Conservation (phyloP, 2,329 filamentous ascomycete genomes). For the Exophiala sp. region DNA sequence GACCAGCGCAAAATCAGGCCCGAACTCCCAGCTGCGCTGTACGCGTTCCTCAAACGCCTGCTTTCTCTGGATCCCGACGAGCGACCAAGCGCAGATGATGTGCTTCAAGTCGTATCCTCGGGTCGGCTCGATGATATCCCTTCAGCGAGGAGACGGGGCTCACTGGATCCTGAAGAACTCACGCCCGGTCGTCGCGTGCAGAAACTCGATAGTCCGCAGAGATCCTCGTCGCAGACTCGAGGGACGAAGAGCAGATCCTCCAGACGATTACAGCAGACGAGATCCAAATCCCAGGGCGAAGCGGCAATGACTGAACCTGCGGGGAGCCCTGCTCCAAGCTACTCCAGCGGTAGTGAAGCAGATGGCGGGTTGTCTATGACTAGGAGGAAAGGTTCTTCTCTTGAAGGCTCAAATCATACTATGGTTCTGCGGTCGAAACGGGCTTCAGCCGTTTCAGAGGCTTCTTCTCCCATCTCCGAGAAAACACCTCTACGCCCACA, state of each 20-base stretch:
- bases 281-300: neutral
- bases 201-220: slow-evolving; percentile 23
- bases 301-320: neutral
- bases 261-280: slow-evolving; percentile 5
- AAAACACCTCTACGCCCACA: slow-evolving; percentile 18
- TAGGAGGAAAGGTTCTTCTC: neutral
- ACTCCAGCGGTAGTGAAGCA: slow-evolving; percentile 11
- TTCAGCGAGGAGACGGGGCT: slow-evolving; percentile 14
- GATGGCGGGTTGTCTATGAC: slow-evolving; percentile 2
- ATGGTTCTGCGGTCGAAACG: slow-evolving; percentile 15
- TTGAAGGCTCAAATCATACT: slow-evolving; percentile 4
- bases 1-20: slow-evolving; percentile 67
- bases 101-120: slow-evolving; percentile 69
- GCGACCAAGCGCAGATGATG: slow-evolving; percentile 78
- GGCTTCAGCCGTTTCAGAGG: slow-evolving; percentile 4
- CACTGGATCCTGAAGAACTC: slow-evolving; percentile 26
- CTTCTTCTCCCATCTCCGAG: slow-evolving; percentile 6
- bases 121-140: slow-evolving; percentile 39
- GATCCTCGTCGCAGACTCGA: slow-evolving; percentile 17
- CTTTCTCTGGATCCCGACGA: slow-evolving; percentile 70
- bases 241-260: slow-evolving; percentile 1
- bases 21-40: slow-evolving; percentile 80
- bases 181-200: slow-evolving; percentile 24
- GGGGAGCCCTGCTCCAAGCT: neutral
- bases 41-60: slow-evolving; percentile 73